Conservation (phyloP, 1,139 yeast genomes). For the Kodamaea sp. region DNA sequence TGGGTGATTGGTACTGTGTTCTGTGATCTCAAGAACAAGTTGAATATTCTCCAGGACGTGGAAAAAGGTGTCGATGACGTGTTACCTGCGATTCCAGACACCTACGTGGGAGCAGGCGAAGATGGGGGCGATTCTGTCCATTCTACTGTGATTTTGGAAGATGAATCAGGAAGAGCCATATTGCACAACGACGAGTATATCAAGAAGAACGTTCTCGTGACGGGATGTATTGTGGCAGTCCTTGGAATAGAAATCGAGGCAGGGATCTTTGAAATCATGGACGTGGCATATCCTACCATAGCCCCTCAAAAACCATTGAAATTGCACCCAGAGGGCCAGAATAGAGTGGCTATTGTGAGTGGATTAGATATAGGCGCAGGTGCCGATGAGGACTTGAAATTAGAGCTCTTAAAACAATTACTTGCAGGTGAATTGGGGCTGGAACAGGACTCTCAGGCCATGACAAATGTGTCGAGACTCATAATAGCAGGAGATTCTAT, state of each 20-base stretch:
- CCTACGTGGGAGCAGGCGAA: conserved; percentile 30
- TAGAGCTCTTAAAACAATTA: conserved; percentile 70
- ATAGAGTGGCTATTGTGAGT: conserved; percentile 63
- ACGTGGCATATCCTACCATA: conserved; percentile 67
- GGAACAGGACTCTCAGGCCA: conserved; percentile 22
- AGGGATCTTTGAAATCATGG: conserved; percentile 85
- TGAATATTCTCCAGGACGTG: conserved; percentile 82
- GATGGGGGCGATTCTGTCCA: conserved; percentile 32
- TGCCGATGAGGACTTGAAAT: conserved; percentile 38
- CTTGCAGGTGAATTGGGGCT: conserved; percentile 68
- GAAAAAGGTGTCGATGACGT: conserved; percentile 58
- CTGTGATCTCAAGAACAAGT: conserved; percentile 80
- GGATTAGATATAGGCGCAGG: conserved; percentile 64
- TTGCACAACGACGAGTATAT: conserved; percentile 65
- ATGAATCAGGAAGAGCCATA: conserved; percentile 86
- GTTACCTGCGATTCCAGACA: conserved; percentile 35
- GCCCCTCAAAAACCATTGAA: conserved; percentile 53
- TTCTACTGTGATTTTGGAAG: conserved; percentile 77
- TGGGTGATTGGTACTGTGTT: conserved; percentile 94
- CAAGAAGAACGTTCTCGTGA: conserved; percentile 57
- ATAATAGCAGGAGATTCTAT: conserved; percentile 80
- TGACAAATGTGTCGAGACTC: conserved; percentile 49
- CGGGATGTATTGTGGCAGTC: conserved; percentile 85
- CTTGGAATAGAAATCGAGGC: conserved; percentile 83
- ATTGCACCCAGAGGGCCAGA: conserved; percentile 10